A percentile compares a stretch with the other conserved stretches of the same genome.
These are phyloP conservation scores for Thielaviopsis musarum DNA, from an alignment of 2,329 filamentous ascomycete genomes.

Conservation along the genomic window DNA sequence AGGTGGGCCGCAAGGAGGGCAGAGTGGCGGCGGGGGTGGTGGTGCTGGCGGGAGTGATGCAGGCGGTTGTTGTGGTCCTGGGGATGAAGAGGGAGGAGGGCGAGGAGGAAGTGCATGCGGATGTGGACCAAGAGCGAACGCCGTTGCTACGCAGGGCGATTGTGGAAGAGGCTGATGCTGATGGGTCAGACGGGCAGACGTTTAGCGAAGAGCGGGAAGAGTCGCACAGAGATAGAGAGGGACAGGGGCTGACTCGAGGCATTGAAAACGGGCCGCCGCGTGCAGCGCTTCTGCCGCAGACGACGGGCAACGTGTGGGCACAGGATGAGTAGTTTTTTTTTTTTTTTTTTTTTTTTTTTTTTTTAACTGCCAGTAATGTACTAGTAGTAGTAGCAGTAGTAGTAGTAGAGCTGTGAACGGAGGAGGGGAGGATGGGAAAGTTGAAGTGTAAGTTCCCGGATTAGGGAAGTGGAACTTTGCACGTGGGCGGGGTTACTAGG, in stretches of 20 bases:
- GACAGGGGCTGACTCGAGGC: too few species aligned
- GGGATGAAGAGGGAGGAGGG: background rate
- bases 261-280: too few species aligned
- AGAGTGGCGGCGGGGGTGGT: conserved; percentile 39
- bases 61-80: conserved; percentile 21
- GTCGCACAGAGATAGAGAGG: background rate
- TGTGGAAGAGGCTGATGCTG: background rate
- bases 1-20: conserved; percentile 33
- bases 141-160: background rate
- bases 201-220: background rate
- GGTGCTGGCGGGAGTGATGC: conserved; percentile 34
- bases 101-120: background rate
- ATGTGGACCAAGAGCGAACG: background rate
- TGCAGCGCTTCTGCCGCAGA: background rate
- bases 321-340: background rate
- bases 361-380: too few species aligned
- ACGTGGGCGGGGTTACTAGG: background rate
- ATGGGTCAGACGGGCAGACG: background rate
- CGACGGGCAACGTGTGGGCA: background rate
- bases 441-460: background rate
- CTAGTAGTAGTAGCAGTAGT: too few species aligned
- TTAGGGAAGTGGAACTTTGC: background rate
- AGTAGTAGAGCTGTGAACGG: too few species aligned
- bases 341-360: too few species aligned
- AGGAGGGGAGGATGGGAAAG: background rate